Evolutionary conservation across 306 rosid species (phyloP), one percentile per base, ranked within the genome.

Genomic region (Geum urbanum): DNA sequence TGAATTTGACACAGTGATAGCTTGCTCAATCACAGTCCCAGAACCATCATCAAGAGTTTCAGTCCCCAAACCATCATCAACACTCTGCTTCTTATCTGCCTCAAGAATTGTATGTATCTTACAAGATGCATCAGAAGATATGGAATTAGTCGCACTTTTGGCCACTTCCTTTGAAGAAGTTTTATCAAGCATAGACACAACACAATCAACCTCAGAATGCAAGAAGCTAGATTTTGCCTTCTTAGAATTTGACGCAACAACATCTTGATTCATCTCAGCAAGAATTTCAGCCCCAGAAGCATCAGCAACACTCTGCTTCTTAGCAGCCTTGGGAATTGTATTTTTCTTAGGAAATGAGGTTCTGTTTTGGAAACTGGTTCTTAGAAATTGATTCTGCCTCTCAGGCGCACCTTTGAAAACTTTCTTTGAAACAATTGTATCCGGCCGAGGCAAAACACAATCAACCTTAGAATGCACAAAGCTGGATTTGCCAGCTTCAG

Each of bases 121-220:
- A 50, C 71, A 72, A 59, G 88, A 83, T 79, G 16, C 66, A 70
- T 74, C 74, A 55, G 81, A 76, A 74, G 71, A 55, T 41, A 50
- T 73, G 49, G 75, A 66, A 45, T 73, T 84, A 62, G 56, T 77
- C 73, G 55, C 73, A 61, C 43, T 62, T 76, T 51, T 80, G 66
- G 56, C 4, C 37, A 32, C 37, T 32, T 32, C 37, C 4, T 32
- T 32, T 32, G 27, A 24, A 24, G 27, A 24, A 24, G 27, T 24
- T 24, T 24, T 24, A 24, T 24, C 27, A 24, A 24, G 27, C 27
- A 24, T 24, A 32, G 37, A 3, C 37, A 32, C 37, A 32, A 32
- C 37, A 32, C 37, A 32, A 32, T 32, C 27, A 24, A 24, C 27
- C 27, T 24, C 27, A 24, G 27, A 24, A 24, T 24, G 27, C 27